phyloP scores from a whole-genome alignment of 352 stramenopile species.

The Phytophthora cryptogea region DNA sequence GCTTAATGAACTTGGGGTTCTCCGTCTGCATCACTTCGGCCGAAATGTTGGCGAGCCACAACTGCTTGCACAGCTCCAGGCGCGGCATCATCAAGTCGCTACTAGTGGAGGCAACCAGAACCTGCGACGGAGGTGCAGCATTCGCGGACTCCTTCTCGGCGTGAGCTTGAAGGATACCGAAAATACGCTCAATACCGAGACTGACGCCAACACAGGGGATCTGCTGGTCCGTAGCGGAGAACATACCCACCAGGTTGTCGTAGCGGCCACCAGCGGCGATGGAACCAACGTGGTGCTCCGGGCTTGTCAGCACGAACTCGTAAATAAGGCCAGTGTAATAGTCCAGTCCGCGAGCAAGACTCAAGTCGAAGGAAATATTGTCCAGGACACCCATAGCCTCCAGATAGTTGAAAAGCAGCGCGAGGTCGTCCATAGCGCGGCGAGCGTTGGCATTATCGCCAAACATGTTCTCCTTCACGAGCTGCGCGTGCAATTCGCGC shows the following conservation, averaged over 20 bases:
- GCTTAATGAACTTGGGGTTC: slow-evolving; percentile 98
- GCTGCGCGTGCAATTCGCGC: slow-evolving; percentile 83
- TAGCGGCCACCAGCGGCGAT: slow-evolving; percentile 98
- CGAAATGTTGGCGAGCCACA: slow-evolving; percentile 92
- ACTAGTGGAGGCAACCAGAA: slow-evolving; percentile 95
- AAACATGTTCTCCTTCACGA: slow-evolving; percentile 86
- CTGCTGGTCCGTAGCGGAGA: slow-evolving; percentile 93
- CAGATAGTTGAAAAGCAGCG: slow-evolving; percentile 97
- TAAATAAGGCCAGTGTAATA: slow-evolving; percentile 99
- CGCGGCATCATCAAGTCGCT: slow-evolving; percentile 61
- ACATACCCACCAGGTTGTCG: slow-evolving; percentile 99
- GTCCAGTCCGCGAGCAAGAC: slow-evolving; percentile 96
- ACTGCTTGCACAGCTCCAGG: slow-evolving; percentile 79
- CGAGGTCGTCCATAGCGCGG: slow-evolving; percentile 92
- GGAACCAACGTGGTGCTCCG: slow-evolving; percentile 93
- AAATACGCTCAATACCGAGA: slow-evolving; percentile 99
- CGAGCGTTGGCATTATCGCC: slow-evolving; percentile 86
- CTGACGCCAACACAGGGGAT: slow-evolving; percentile 98
- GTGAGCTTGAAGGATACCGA: slow-evolving; percentile 97
- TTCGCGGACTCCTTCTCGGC: slow-evolving; percentile 64
- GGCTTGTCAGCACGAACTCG: slow-evolving; percentile 95
- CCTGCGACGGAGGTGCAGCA: slow-evolving; percentile 67
- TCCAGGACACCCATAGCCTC: slow-evolving; percentile 96
- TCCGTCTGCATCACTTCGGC: slow-evolving; percentile 96
- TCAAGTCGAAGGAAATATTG: slow-evolving; percentile 96